Percentiles rank a stretch among this genome's conserved stretches.
phyloP scores from a whole-genome alignment of 345 rosid genomes.

The Salix exigua region DNA sequence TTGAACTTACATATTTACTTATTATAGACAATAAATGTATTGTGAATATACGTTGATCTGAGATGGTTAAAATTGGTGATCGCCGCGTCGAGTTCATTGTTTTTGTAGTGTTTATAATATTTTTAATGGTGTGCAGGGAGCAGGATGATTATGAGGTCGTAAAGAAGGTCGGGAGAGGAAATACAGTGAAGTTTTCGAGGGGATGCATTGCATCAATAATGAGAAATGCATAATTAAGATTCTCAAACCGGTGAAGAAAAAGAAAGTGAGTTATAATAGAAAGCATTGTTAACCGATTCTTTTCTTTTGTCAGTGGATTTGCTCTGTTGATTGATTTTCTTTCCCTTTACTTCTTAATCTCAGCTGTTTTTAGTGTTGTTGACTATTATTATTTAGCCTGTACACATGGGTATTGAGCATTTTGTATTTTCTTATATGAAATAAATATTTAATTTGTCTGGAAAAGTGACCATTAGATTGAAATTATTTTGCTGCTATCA shows the following conservation, averaged over 20 bases:
- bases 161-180: conserved; percentile 92
- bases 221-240: conserved; percentile 94
- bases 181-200: conserved; percentile 95
- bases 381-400: too few relatives aligned
- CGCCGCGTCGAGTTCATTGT: too few relatives aligned
- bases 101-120: too few relatives aligned
- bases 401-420: too few relatives aligned
- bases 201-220: conserved; percentile 69
- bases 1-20: neutral
- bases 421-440: too few relatives aligned
- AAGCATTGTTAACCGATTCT: neutral
- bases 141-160: conserved; percentile 96
- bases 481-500: neutral
- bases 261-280: conserved; percentile 55
- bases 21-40: neutral
- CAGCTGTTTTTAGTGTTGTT: neutral
- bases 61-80: too few relatives aligned
- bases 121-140: conserved; percentile 45
- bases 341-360: neutral
- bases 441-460: too few relatives aligned
- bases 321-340: neutral
- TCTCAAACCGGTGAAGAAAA: conserved; percentile 96
- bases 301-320: neutral
- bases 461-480: neutral
- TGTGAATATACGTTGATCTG: neutral